Conservation (phyloP, 164 flowering plant species). For the Liriodendron chinense region DNA sequence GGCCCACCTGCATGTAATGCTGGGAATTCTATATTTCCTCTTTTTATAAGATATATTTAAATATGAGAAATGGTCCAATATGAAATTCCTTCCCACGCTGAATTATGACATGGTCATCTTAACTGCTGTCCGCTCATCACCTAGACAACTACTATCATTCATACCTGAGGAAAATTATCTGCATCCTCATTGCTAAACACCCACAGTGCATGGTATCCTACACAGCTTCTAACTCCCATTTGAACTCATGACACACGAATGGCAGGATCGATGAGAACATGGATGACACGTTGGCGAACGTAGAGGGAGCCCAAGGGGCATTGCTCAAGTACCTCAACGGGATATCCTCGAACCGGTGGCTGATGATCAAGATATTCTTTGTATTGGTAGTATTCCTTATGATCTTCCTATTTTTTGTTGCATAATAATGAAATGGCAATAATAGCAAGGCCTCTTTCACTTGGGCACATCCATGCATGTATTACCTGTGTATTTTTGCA, state of each 20-base stretch:
- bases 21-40: too few species aligned
- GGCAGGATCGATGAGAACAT: slow-evolving; percentile 93
- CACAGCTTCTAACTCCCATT: not conserved
- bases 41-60: too few species aligned
- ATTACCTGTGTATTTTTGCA: not conserved
- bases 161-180: too few species aligned
- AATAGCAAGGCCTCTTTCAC: not conserved
- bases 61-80: too few species aligned
- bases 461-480: not conserved
- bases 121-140: too few species aligned
- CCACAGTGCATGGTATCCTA: not conserved
- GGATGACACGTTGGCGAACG: slow-evolving; percentile 86
- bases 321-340: slow-evolving; percentile 74
- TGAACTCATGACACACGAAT: not conserved
- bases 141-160: too few species aligned
- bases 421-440: slow-evolving; percentile 28
- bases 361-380: slow-evolving; percentile 95
- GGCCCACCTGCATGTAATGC: too few species aligned
- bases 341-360: slow-evolving; percentile 89
- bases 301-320: slow-evolving; percentile 87
- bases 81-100: too few species aligned
- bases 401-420: slow-evolving; percentile 89
- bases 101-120: too few species aligned
- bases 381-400: slow-evolving; percentile 77
- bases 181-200: too few species aligned